A percentile compares a stretch with the other conserved stretches of the same genome.
Conservation (phyloP, 768 basidiomycete species). For the Tulasnella sp. region DNA sequence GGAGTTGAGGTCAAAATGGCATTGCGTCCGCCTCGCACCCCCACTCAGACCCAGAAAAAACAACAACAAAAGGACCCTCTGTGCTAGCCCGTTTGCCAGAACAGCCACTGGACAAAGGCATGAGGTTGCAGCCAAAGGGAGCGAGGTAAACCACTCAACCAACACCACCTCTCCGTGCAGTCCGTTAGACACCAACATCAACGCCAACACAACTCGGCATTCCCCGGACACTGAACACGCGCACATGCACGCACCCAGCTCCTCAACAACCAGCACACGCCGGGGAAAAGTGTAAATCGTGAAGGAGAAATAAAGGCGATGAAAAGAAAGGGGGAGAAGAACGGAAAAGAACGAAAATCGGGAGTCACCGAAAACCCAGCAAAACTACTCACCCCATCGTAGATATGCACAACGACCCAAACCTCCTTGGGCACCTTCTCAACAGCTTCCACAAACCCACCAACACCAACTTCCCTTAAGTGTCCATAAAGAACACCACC, state of each 20-base stretch:
- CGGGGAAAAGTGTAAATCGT: neutral
- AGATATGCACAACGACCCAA: conserved; percentile 83
- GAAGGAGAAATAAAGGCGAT: neutral
- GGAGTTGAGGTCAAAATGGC: conserved; percentile 9
- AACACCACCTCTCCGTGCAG: neutral
- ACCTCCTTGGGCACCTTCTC: conserved; percentile 59
- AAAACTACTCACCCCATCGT: conserved; percentile 55
- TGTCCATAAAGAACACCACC: conserved; percentile 48
- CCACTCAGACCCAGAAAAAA: neutral
- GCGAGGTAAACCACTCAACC: neutral
- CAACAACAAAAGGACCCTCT: no score
- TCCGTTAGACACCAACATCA: neutral
- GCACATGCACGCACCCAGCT: neutral
- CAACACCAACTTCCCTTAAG: conserved; percentile 67
- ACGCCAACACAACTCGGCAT: neutral
- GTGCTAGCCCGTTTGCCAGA: no score
- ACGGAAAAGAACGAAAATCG: neutral
- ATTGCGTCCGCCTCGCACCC: neutral
- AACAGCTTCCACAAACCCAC: conserved; percentile 65
- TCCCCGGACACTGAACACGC: neutral
- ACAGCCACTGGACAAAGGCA: neutral
- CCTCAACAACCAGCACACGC: neutral
- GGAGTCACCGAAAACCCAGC: neutral
- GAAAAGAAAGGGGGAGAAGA: neutral
- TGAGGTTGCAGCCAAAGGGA: neutral